Conservation (phyloP, 202 grass and related monocot species). For the Alloteropsis angusta region DNA sequence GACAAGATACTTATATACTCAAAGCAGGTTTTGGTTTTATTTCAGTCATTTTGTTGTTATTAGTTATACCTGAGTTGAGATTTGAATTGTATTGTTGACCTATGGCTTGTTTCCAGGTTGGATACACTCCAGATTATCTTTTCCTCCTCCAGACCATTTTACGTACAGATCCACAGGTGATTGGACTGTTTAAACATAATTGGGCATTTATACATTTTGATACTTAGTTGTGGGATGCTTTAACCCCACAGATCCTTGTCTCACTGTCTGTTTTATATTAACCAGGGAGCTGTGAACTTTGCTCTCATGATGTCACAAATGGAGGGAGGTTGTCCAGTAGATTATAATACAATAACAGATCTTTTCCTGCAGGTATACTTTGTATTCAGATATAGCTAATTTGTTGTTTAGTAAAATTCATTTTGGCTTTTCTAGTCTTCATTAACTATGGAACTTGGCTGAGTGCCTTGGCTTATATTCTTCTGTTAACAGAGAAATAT, state of each 20-base stretch:
- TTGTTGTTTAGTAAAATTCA: neutral
- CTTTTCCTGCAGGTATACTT: conserved; percentile 81
- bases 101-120: conserved; percentile 52
- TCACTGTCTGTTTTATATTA: neutral
- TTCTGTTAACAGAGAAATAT: conserved; percentile 61
- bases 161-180: conserved; percentile 89
- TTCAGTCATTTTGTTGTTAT: neutral
- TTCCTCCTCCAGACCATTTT: conserved; percentile 95
- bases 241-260: neutral
- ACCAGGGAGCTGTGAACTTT: conserved; percentile 72
- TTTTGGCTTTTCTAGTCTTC: neutral
- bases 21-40: conserved; percentile 58
- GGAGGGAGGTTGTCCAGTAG: conserved; percentile 82
- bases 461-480: neutral
- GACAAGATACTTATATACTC: conserved; percentile 97
- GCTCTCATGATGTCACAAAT: conserved; percentile 94
- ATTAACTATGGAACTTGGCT: conserved; percentile 7
- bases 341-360: conserved; percentile 91
- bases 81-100: conserved; percentile 22
- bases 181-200: neutral
- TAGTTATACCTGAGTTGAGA: neutral
- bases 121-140: conserved; percentile 88
- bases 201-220: neutral
- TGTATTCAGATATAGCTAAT: neutral
- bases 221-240: neutral